Base-by-base conservation (phyloP, 2,329 filamentous ascomycete species). In the Colletotrichum sublineola region DNA sequence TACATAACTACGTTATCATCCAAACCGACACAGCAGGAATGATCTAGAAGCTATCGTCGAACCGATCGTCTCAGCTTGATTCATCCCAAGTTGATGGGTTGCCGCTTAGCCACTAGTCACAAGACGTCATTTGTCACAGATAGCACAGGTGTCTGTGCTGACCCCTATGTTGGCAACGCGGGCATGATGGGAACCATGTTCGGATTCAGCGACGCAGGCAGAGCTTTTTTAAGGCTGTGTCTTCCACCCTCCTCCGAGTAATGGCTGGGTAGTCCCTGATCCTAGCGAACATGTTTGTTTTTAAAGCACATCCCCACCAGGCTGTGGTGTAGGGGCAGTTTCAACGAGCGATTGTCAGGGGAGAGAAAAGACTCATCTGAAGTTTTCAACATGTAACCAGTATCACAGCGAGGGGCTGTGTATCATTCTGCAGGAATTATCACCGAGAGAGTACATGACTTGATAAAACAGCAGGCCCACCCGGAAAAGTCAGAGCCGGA, bases 111-210 rank as follows among this genome's bases (percentile, higher is more conserved):
- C 65, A 68, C 58, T 52, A 68, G 68, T 63, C 68, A 63, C 68
- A 71, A 71, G 68, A 71, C 68, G 65, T 63, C 68, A 71, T 53
- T 68, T 57, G 65, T 68, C 36, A 68, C 68, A 71, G 68, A 53
- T 71, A 52, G 40, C 58, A 68, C 46, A 31, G 15, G 18, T 38
- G 61, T 46, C 63, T 36, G 64, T 48, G 50, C 56, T 18, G 44
- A 52, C 67, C 58, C 65, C 44, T 52, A 52, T 58, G 52, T 42
- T 15, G 44, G 36, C 50, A 46, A 55, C 20, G 20, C 5, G 55
- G 33, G 33, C 20, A 57, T 12, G 36, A 12, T 24, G 20, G 55
- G 55, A 40, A 40, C 33, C 6, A 40, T 9, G 33, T 56, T 56
- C 53, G 33, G 36, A 56, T 1, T 38, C 11, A 15, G 33, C 33